Evolutionary conservation across 2,329 filamentous ascomycete genomes (phyloP), one percentile per base, ranked within the genome.

Genomic region (Ophiocordyceps camponoti-rufipedis): DNA sequence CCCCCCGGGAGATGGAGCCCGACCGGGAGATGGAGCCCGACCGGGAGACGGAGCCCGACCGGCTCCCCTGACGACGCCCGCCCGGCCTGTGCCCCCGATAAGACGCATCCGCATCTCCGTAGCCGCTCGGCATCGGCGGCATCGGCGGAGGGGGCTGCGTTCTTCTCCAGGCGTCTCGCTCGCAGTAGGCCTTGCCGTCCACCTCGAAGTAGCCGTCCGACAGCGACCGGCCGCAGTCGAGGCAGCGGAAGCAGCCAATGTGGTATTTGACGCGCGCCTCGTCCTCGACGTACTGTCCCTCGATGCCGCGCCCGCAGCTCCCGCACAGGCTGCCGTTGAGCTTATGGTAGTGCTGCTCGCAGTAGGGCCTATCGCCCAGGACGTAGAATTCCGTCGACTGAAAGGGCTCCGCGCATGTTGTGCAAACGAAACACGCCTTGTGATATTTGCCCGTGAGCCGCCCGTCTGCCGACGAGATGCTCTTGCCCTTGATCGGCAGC

Each of bases 381-480:
- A 98, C 88, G 59, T 98, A 98, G 55, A 96, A 96, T 48, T 91
- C 87, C 1, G 85, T 75, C 0, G 87, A 94, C 18, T 79, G 70
- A 57, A 96, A 98, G 1, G 87, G 81, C 45, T 79, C 72, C 11
- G 70, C 69, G 66, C 91, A 98, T 1, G 82, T 87, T 5, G 78
- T 75, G 70, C 91, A 98, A 11, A 89, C 84, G 58, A 98, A 96
- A 61, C 89, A 98, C 5, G 82, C 75, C 61, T 93, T 94, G 69
- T 98, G 91, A 61, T 94, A 98, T 50, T 87, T 81, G 10, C 91
- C 91, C 0, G 85, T 94, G 23, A 98, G 69, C 23, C 88, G 80
- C 14, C 91, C 91, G 54, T 95, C 91, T 1, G 87, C 87, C 13
- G 87, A 94, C 32, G 89, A 94, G 47, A 98, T 80, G 1, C 87